phyloP scores from a whole-genome alignment of 352 stramenopile genomes.

The Achlya hypogyna region DNA sequence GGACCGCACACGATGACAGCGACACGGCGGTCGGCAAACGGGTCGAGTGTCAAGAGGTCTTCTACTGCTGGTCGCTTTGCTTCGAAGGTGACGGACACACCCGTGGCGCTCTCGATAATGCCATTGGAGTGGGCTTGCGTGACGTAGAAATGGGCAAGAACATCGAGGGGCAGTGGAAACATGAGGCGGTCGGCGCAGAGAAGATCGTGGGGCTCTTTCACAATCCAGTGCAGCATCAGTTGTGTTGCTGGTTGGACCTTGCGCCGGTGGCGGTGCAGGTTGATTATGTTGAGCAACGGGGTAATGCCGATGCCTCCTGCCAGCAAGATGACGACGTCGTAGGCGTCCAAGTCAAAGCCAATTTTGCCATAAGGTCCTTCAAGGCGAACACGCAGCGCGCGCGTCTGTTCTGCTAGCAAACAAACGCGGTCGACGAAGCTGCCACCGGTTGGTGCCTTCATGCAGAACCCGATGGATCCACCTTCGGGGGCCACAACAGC shows the following conservation, averaged over 20 bases:
- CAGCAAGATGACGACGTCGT: constrained; percentile 54
- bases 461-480: constrained; percentile 67
- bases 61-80: constrained; percentile 45
- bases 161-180: constrained; percentile 32
- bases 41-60: constrained; percentile 54
- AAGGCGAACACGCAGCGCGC: constrained; percentile 39
- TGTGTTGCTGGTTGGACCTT: neutral
- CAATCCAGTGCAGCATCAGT: constrained; percentile 45
- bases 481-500: constrained; percentile 57
- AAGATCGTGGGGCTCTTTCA: constrained; percentile 48
- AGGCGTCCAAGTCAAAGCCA: constrained; percentile 45
- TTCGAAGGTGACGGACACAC: constrained; percentile 45
- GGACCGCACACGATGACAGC: constrained; percentile 62
- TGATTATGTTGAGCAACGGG: constrained; percentile 59
- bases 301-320: constrained; percentile 69
- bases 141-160: neutral
- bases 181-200: constrained; percentile 66
- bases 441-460: constrained; percentile 38
- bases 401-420: constrained; percentile 33
- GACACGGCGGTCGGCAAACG: constrained; percentile 36
- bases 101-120: constrained; percentile 24
- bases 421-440: constrained; percentile 36
- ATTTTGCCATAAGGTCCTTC: constrained; percentile 58
- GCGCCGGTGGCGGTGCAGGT: constrained; percentile 37
- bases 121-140: neutral